Evolutionary conservation across 805 yeast genomes (phyloP).

Genomic region (Hanseniaspora lindneri): DNA sequence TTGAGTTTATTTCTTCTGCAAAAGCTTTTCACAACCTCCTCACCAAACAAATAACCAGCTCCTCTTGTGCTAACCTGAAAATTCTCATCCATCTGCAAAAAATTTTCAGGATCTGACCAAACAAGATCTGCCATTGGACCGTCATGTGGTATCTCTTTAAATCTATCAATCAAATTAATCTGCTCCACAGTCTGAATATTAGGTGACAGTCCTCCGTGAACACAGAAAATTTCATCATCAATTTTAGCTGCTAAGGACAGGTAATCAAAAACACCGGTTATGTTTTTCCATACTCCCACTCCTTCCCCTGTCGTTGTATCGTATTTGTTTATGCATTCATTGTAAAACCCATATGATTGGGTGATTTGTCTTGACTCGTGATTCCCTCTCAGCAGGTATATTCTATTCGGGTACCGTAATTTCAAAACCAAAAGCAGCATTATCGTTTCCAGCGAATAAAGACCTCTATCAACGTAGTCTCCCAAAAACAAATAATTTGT

Average conservation of each 20-base stretch:
- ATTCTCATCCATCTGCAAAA: constrained; percentile 31
- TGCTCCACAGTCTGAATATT: constrained; percentile 90
- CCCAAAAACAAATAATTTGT: constrained; percentile 90
- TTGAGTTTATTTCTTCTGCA: constrained; percentile 63
- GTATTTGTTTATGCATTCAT: constrained; percentile 86
- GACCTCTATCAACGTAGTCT: constrained; percentile 92
- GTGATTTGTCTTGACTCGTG: constrained; percentile 96
- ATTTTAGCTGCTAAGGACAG: constrained; percentile 80
- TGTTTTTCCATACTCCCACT: constrained; percentile 72
- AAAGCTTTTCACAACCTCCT: constrained; percentile 79
- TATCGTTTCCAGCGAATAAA: constrained; percentile 87
- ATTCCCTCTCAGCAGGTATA: constrained; percentile 78
- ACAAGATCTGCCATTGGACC: constrained; percentile 99
- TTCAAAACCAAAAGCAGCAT: constrained; percentile 69
- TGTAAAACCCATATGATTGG: constrained; percentile 91
- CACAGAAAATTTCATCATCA: constrained; percentile 81
- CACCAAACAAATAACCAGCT: constrained; percentile 94
- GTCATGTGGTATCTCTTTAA: constrained; percentile 93
- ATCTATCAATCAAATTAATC: constrained; percentile 77
- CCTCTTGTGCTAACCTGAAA: constrained; percentile 90
- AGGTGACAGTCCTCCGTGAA: constrained; percentile 95
- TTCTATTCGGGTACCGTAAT: constrained; percentile 75
- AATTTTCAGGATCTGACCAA: constrained; percentile 94
- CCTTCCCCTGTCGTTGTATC: constrained; percentile 33
- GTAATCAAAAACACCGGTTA: constrained; percentile 89